Evolutionary conservation across 495 filamentous ascomycete genomes (phyloP).

Genomic region (Letharia columbiana): DNA sequence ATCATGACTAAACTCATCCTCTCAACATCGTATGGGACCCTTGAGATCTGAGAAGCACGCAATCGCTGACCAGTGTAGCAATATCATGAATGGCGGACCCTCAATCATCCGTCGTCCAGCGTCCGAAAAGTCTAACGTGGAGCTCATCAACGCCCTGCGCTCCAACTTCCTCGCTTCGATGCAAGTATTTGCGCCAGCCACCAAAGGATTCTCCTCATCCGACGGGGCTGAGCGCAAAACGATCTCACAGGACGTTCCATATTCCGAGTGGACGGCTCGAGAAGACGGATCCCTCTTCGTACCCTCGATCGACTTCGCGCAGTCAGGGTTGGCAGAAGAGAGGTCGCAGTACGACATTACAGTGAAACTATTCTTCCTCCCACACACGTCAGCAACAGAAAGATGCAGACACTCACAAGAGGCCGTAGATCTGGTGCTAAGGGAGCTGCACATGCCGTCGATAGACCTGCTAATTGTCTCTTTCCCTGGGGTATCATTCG

Average conservation of each 20-base stretch:
- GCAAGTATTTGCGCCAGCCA: slow-evolving; percentile 35
- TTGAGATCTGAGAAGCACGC: slow-evolving; percentile 15
- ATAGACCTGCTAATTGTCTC: slow-evolving; percentile 89
- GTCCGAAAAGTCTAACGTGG: slow-evolving; percentile 73
- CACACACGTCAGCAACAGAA: slow-evolving; percentile 50
- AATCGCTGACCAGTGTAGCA: slow-evolving; percentile 43
- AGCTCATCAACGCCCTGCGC: slow-evolving; percentile 77
- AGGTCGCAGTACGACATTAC: slow-evolving; percentile 82
- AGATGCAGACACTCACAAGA: slow-evolving; percentile 61
- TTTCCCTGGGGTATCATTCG: slow-evolving; percentile 88
- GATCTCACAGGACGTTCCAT: slow-evolving; percentile 31
- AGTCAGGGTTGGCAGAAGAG: slow-evolving; percentile 65
- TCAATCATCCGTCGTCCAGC: slow-evolving; percentile 71
- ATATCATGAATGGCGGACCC: slow-evolving; percentile 72
- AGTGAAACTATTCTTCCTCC: slow-evolving; percentile 86
- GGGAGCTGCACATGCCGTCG: slow-evolving; percentile 61
- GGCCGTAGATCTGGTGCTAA: slow-evolving; percentile 68
- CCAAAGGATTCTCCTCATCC: slow-evolving; percentile 26
- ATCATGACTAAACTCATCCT: slow-evolving; percentile 73
- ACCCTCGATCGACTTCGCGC: slow-evolving; percentile 64
- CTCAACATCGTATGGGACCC: slow-evolving; percentile 62
- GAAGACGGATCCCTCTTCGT: slow-evolving; percentile 58
- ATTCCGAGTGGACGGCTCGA: slow-evolving; percentile 54
- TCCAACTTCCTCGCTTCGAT: slow-evolving; percentile 69
- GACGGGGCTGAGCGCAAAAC: slow-evolving; percentile 22